phyloP scores from a whole-genome alignment of 1,139 yeast species.

The Yamadazyma trypodendri region DNA sequence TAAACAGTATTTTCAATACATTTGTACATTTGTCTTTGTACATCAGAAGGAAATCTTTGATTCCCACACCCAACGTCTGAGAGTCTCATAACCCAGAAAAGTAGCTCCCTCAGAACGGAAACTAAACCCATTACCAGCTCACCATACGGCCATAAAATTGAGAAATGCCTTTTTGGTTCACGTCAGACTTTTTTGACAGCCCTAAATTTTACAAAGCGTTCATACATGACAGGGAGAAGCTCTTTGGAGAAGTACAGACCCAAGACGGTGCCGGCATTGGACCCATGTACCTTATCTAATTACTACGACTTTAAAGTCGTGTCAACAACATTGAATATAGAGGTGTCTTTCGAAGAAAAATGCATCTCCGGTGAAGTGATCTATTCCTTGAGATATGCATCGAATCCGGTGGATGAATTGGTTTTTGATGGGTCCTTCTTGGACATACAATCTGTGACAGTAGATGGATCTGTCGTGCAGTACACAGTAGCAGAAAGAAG shows the following conservation, averaged over 20 bases:
- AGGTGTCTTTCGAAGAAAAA: conserved; percentile 30
- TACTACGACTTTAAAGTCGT: conserved; percentile 53
- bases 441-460: conserved; percentile 19
- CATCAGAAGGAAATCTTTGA: no score
- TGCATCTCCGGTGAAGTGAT: conserved; percentile 28
- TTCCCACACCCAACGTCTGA: no score
- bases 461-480: conserved; percentile 20
- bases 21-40: no score
- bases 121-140: not conserved
- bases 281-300: conserved; percentile 77
- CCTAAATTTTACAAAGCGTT: not conserved
- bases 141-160: no score
- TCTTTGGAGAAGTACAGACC: conserved; percentile 10
- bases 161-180: no score
- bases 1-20: no score
- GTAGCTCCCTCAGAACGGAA: no score
- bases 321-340: conserved; percentile 25
- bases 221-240: conserved; percentile 11
- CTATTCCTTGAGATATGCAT: conserved; percentile 12
- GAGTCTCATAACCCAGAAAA: no score
- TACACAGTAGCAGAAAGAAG: conserved; percentile 20
- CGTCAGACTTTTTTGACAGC: not conserved
- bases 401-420: conserved; percentile 10
- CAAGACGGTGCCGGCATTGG: conserved; percentile 23
- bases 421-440: conserved; percentile 35